Conservation (phyloP, 345 rosid species). For the Triadica sebifera region DNA sequence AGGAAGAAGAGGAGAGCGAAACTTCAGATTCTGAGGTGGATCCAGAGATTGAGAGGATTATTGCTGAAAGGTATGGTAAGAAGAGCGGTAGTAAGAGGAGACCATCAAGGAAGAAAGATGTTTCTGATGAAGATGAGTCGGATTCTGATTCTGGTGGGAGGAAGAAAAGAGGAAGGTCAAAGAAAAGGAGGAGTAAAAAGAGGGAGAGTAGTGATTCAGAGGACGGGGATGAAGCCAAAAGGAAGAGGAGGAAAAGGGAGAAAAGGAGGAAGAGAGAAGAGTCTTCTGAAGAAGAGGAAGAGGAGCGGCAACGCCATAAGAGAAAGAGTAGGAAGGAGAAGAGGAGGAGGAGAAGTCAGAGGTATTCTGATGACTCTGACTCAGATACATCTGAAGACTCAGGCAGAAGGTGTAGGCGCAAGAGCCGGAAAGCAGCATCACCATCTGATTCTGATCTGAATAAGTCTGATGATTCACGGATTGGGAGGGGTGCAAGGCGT, state of each 20-base stretch:
- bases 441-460: constrained; percentile 49
- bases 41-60: constrained; percentile 85
- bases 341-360: constrained; percentile 48
- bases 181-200: constrained; percentile 65
- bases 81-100: constrained; percentile 41
- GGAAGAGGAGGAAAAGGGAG: constrained; percentile 56
- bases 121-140: constrained; percentile 40
- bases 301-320: constrained; percentile 16
- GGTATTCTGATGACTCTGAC: constrained; percentile 42
- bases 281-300: constrained; percentile 42
- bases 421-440: constrained; percentile 49
- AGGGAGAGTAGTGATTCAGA: constrained; percentile 57
- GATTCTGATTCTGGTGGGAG: constrained; percentile 50
- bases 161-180: constrained; percentile 66
- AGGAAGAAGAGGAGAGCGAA: constrained; percentile 69
- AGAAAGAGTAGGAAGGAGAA: constrained; percentile 47
- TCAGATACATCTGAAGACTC: constrained; percentile 40
- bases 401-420: constrained; percentile 39
- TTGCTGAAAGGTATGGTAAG: constrained; percentile 75
- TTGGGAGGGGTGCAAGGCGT: constrained; percentile 57
- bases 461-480: constrained; percentile 50
- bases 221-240: constrained; percentile 47
- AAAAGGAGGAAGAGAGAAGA: constrained; percentile 57
- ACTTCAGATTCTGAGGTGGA: constrained; percentile 78
- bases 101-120: constrained; percentile 39